Evolutionary conservation across 1,139 yeast genomes (phyloP), one percentile per base, ranked within the genome.

Genomic region (Protomyces gravidus): DNA sequence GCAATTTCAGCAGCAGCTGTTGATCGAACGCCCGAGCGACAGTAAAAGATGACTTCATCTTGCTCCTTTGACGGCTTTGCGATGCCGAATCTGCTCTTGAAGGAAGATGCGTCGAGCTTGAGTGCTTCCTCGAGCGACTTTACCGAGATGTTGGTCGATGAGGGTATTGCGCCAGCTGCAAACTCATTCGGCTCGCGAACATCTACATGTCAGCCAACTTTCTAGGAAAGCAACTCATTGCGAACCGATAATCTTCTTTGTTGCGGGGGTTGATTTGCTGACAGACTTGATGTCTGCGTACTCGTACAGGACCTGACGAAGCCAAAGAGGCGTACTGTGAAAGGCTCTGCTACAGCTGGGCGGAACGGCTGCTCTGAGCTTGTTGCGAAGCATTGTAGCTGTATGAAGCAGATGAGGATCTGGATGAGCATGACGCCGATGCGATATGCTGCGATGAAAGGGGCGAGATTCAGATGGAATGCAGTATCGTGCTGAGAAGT

Each of bases 41-140:
- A 92, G 75, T 90, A 90, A 73, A 92, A 90, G 46, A 92, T 81
- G 70, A 92, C 77, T 67, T 88, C 89, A 9, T 46, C 58, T 69
- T 86, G 81, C 53, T 82, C 83, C 47, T 76, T 71, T 5, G 75
- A 67, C 2, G 98, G 98, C 74, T 92, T 92, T n/a, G 77, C 78
- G 68, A 89, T 84, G 15, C 95, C 92, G 74, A 90, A 89, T 59
- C 81, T 76, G 42, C 86, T 87, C 67, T 81, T 79, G 69, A 94
- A 92, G 65, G 88, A 96, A 59, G 86, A 95, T 5, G 80, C 78
- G 1, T 84, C 74, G 62, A 92, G 79, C 59, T 87, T 89, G 65
- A 92, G 78, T 0, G 97, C 97, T n/a, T 96, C 96, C 0, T 97
- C 97, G 15, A 90, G 81, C 5, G 95, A 83, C 69, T 89, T 89